These are phyloP conservation scores for Fusarium tuaranense DNA, from an alignment of 2,329 filamentous ascomycete species.

Conservation along the genomic window DNA sequence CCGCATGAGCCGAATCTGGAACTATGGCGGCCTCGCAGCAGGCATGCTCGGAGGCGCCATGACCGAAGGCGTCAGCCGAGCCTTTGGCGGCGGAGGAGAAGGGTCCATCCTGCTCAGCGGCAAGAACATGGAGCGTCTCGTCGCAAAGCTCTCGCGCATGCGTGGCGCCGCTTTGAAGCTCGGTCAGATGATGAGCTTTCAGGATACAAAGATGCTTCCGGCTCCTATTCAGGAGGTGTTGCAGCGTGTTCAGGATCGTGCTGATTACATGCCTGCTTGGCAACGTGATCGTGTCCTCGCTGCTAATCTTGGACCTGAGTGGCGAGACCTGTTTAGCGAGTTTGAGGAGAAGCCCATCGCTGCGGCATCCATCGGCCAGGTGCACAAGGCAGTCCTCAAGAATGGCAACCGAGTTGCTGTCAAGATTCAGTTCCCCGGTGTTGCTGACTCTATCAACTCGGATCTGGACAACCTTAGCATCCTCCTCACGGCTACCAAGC, in stretches of 20 bases:
- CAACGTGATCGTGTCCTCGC: constrained; percentile 88
- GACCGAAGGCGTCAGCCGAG: constrained; percentile 84
- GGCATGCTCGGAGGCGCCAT: constrained; percentile 96
- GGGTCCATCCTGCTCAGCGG: constrained; percentile 90
- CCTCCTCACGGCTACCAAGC: constrained; percentile 87
- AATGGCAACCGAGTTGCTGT: constrained; percentile 85
- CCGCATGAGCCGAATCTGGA: constrained; percentile 88
- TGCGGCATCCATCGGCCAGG: constrained; percentile 96
- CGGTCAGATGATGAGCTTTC: constrained; percentile 98
- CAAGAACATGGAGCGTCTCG: constrained; percentile 91
- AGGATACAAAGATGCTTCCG: constrained; percentile 96
- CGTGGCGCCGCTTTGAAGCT: constrained; percentile 96
- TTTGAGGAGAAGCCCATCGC: constrained; percentile 95
- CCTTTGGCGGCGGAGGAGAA: constrained; percentile 73
- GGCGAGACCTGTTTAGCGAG: constrained; percentile 83
- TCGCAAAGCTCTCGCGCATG: constrained; percentile 94
- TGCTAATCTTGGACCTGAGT: constrained; percentile 83
- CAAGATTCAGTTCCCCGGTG: constrained; percentile 97
- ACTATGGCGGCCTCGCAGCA: constrained; percentile 91
- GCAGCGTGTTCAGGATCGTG: constrained; percentile 93
- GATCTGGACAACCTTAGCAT: constrained; percentile 94
- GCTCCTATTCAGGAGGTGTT: constrained; percentile 88
- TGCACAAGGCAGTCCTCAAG: constrained; percentile 85
- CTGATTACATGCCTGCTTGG: constrained; percentile 97
- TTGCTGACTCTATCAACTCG: constrained; percentile 95